phyloP scores from a whole-genome alignment of 805 yeast species.

The Candida sakaeoensis region DNA sequence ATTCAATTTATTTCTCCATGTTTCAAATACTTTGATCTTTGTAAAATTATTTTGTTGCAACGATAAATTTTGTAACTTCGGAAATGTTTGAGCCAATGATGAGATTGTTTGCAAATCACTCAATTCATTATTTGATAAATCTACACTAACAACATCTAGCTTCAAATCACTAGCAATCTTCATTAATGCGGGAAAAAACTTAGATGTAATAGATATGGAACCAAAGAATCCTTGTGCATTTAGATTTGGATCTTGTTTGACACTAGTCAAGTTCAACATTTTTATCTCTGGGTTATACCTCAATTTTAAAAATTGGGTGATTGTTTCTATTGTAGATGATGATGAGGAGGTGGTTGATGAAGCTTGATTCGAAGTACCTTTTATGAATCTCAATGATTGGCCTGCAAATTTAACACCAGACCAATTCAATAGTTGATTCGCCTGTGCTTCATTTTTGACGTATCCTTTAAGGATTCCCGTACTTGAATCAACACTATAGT shows the following conservation, averaged over 20 bases:
- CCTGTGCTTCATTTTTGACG: constrained; percentile 54
- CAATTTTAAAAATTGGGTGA: constrained; percentile 56
- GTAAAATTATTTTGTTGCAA: constrained; percentile 70
- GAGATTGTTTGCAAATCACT: constrained; percentile 57
- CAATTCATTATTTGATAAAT: constrained; percentile 58
- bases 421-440: constrained; percentile 55
- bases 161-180: constrained; percentile 60
- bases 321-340: constrained; percentile 50
- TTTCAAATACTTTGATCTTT: constrained; percentile 57
- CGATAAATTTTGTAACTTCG: constrained; percentile 73
- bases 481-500: constrained; percentile 49
- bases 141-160: constrained; percentile 66
- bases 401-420: constrained; percentile 85
- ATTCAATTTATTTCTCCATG: constrained; percentile 74
- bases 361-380: constrained; percentile 14
- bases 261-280: constrained; percentile 65
- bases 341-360: constrained; percentile 11
- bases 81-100: constrained; percentile 69
- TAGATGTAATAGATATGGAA: constrained; percentile 58
- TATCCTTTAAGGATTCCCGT: constrained; percentile 53
- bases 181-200: constrained; percentile 88
- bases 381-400: constrained; percentile 52
- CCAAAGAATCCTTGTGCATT: constrained; percentile 61
- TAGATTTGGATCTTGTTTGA: constrained; percentile 62
- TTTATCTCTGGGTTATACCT: constrained; percentile 65